Base-by-base conservation (phyloP, 495 filamentous ascomycete species). In the Tuber melanosporum region DNA sequence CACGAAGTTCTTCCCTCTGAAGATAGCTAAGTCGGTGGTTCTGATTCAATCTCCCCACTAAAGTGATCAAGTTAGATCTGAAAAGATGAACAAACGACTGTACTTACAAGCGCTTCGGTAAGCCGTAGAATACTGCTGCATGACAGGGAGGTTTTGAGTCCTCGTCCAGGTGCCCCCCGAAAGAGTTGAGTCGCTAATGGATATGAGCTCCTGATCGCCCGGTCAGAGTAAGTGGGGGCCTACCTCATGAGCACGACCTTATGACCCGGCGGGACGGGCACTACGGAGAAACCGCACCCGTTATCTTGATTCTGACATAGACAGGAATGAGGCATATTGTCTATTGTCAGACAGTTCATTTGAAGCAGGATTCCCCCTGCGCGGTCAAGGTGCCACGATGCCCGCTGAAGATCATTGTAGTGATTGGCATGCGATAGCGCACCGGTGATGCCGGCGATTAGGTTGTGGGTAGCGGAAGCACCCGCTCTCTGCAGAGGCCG, bases 301-400 rank as follows among this genome's bases (percentile, higher is more conserved):
- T 41, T 19, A 15, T 71, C 74, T 26, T 71, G 39, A n/a, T 14
- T 45, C 43, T 15, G n/a, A 41, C 46, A 20, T 49, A 47, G 41
- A 3, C 20, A 26, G 44, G 20, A 17, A 4, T 10, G n/a, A 49
- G 42, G 52, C 19, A 75, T 43, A 44, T 44, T 70, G 9, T 46
- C 45, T 43, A 32, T 10, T 26, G 57, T 12, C n/a, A 62, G 57
- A 10, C 9, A 32, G 57, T 42, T 73, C 26, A 66, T 69, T 2
- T 42, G 62, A 66, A 80, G 22, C 9, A 80, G 62, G 39, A 80
- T 42, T 17, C 77, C 71, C 1, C 78, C 78, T 41, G 77, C 78
- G 52, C 79, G 71, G 9, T 80, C 77, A 49, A 80, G 71, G 44
- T 80, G 78, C 78, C 78, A 80, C 26, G 76, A 44, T 46, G 77